Evolutionary conservation across 2,329 filamentous ascomycete genomes (phyloP).

Genomic region (Claviceps maximensis): DNA sequence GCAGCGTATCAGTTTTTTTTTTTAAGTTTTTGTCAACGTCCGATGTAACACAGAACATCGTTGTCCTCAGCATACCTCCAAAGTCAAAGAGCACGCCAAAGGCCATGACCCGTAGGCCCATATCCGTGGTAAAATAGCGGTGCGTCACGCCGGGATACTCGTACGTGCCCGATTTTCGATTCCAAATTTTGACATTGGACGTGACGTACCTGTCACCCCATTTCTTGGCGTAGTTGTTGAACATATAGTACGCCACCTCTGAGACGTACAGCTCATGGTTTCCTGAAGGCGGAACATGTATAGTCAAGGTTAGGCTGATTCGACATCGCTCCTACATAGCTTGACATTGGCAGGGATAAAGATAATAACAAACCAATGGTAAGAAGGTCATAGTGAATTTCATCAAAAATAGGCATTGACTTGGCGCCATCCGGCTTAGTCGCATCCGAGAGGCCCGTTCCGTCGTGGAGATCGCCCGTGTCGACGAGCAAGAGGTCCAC

Average conservation of each 20-base stretch:
- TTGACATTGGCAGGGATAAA: too few relatives aligned
- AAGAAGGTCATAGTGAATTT: conserved; percentile 29
- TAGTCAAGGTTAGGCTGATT: too few relatives aligned
- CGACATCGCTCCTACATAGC: too few relatives aligned
- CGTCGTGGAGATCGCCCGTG: conserved; percentile 54
- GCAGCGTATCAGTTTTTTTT: neutral
- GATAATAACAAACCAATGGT: conserved; percentile 20
- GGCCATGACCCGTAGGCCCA: conserved; percentile 30
- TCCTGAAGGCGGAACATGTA: conserved; percentile 13
- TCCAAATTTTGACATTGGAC: conserved; percentile 31
- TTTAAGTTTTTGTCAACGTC: too few relatives aligned
- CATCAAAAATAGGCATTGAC: conserved; percentile 32
- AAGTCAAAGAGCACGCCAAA: conserved; percentile 33
- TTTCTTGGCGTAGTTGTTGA: conserved; percentile 42
- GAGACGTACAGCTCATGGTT: conserved; percentile 55
- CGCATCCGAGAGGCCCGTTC: conserved; percentile 47
- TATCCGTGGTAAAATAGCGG: conserved; percentile 29
- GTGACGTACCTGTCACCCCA: conserved; percentile 35
- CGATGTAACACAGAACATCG: too few relatives aligned
- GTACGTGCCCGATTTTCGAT: conserved; percentile 24
- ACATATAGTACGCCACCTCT: conserved; percentile 48
- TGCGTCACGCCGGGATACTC: conserved; percentile 30
- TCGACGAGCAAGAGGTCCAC: conserved; percentile 49
- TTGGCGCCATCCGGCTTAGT: conserved; percentile 42
- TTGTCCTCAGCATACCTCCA: conserved; percentile 25